Evolutionary conservation across 2,329 filamentous ascomycete species (phyloP).

Genomic region (Fusarium graminum): DNA sequence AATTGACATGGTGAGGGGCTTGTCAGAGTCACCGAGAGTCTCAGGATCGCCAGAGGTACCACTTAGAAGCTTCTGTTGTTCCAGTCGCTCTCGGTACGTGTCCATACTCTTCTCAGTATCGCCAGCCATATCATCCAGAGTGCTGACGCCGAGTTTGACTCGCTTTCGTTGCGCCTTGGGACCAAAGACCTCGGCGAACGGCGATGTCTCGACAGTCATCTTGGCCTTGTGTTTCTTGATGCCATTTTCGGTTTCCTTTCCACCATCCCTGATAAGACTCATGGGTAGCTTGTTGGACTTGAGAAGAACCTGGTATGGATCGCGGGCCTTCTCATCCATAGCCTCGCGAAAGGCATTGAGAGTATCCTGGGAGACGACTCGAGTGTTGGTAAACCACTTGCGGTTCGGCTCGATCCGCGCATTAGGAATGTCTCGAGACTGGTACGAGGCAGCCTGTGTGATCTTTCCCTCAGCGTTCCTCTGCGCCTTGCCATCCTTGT

Average conservation of each 20-base stretch:
- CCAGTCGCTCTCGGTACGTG: conserved; percentile 81
- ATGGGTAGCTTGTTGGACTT: conserved; percentile 98
- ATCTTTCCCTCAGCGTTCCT: conserved; percentile 88
- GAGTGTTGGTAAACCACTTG: conserved; percentile 97
- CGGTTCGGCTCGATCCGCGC: conserved; percentile 95
- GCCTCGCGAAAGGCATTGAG: conserved; percentile 89
- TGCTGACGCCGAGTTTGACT: conserved; percentile 87
- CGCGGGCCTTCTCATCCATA: conserved; percentile 88
- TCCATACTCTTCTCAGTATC: conserved; percentile 85
- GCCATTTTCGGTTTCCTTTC: conserved; percentile 76
- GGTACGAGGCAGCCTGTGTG: conserved; percentile 84
- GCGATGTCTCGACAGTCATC: conserved; percentile 88
- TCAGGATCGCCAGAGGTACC: conserved; percentile 72
- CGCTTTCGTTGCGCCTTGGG: conserved; percentile 93
- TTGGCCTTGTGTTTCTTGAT: conserved; percentile 94
- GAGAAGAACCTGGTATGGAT: conserved; percentile 94
- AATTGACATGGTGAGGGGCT: conserved; percentile 70
- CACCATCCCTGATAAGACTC: conserved; percentile 85
- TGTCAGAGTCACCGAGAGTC: conserved; percentile 61
- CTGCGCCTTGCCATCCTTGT: conserved; percentile 86
- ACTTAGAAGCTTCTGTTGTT: conserved; percentile 81
- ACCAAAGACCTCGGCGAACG: conserved; percentile 91
- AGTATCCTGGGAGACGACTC: conserved; percentile 89
- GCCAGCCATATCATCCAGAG: conserved; percentile 83
- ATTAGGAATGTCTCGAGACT: conserved; percentile 83